Base-by-base conservation (phyloP, 768 basidiomycete genomes). In the Boletus insuetus region DNA sequence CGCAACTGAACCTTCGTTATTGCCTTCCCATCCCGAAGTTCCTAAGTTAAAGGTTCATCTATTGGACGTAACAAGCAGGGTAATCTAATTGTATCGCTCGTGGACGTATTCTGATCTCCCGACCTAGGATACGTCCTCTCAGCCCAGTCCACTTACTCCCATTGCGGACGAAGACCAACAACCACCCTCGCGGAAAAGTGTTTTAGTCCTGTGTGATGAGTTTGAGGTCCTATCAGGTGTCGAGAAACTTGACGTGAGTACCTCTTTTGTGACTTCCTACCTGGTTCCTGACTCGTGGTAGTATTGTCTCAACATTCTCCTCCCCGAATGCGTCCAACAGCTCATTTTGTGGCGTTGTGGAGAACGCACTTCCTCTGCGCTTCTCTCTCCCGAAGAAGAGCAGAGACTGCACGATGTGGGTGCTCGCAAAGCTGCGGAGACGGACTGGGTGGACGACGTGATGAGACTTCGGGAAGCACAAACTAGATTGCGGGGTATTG, bases 311-410 rank as follows among this genome's bases (percentile, higher is more conserved):
- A 83, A 86, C 55, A 78, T 92, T 31, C 79, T 92, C 12, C 75
- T 90, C 6, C 86, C 84, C 3, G 89, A 90, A 67, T 78, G 85
- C 4, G 75, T 88, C 39, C 74, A 85, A 41, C 90, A 92, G 63
- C 75, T 92, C 10, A 74, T 89, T n/a, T 71, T 90, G 14, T 91
- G 88, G 86, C 82, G 87, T 12, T 73, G 73, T 16, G 87, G 85
- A 1, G 69, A 78, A 35, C 86, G 90, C 26, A 77, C 68, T 1
- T 77, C 79, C 0, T 40, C 75, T 7, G 72, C 74, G 5, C 70
- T 89, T 11, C 76, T 87, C 12, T 69, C 80, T 3, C 63, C 65
- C 0, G 74, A 75, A 35, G 83, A 87, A 48, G 90, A 92, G 69
- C 67, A 73, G 56, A 69, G 67, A 46, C 64, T 92, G 20, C 82